Evolutionary conservation across 768 basidiomycete genomes (phyloP), one percentile per base, ranked within the genome.

Genomic region (Leccinum obscurum): DNA sequence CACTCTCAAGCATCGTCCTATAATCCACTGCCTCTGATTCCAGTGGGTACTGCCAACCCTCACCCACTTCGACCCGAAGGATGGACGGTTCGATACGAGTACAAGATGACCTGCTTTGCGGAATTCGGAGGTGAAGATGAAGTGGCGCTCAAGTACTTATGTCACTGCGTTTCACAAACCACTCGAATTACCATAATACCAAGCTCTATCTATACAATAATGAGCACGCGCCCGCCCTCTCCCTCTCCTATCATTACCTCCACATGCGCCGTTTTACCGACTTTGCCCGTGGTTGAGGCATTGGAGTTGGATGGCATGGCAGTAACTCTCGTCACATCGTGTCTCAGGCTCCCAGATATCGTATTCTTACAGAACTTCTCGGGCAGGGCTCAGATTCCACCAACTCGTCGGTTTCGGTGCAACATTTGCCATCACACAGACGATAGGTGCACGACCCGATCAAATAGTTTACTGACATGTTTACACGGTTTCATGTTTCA

Each of bases 221-320:
- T 63, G 94, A 97, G 66, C 86, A 92, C 50, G 78, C 88, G 0
- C 83, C 92, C 6, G 90, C 93, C 0, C 76, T 97, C 2, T 85
- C 87, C 0, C 24, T 26, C 24, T 26, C 3, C 24, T 89, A 95
- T 63, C 89, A 98, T 72, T 89, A 87, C 60, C 83, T 85, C 13
- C 97, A 99, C 70, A 82, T 96, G 61, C 85, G 88, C 35, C 85
- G 85, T 62, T 96, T 97, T 65, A 83, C 88, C 5, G 92, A 94
- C 67, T 85, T 99, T 64, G 90, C 91, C 6, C 78, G 90, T 20
- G 88, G 90, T 1, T 98, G 97, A 96, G 92, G 93, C 10, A 98
- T 98, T 57, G 95, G 95, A 92, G 90, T 64, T 98, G 95, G 96
- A 80, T 94, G 57, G 90, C 93, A 8, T 80, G 94, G 70, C 95